Percentiles rank a stretch among this genome's conserved stretches.
Conservation (phyloP, 2,329 filamentous ascomycete species). For the Penicillium brevicompactum region DNA sequence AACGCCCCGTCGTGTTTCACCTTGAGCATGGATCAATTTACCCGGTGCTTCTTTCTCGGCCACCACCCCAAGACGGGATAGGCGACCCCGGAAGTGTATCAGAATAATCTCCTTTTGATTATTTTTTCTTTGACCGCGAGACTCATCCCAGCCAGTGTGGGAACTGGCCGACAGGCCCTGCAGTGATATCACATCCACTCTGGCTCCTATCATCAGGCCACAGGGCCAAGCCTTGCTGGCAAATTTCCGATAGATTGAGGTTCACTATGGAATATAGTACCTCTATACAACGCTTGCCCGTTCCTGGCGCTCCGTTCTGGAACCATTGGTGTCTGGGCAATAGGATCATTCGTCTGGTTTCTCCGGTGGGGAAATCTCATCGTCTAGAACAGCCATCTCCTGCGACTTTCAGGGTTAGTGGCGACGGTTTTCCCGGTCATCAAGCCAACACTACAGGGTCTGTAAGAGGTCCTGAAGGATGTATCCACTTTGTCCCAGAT, state of each 20-base stretch:
- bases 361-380: constrained; percentile 5
- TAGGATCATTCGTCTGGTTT: constrained; percentile 2
- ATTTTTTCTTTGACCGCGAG: constrained; percentile 9
- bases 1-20: constrained; percentile 24
- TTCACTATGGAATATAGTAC: constrained; percentile 8
- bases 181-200: constrained; percentile 8
- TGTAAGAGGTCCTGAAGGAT: constrained; percentile 4
- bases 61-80: constrained; percentile 15
- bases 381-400: constrained; percentile 5
- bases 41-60: constrained; percentile 13
- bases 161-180: constrained; percentile 10
- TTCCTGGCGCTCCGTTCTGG: constrained; percentile 7
- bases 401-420: constrained; percentile 2
- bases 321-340: constrained; percentile 7
- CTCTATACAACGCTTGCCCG: constrained; percentile 1
- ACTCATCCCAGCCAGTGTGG: neutral
- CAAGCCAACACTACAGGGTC: neutral
- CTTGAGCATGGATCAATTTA: constrained; percentile 21
- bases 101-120: constrained; percentile 17
- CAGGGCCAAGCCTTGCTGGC: neutral
- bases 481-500: constrained; percentile 21
- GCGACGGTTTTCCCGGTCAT: constrained; percentile 7
- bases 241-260: constrained; percentile 1
- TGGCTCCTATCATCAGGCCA: constrained; percentile 3
- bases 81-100: constrained; percentile 12